Conservation (phyloP, 1,284 basidiomycete genomes). For the Boletus semigastroideus region DNA sequence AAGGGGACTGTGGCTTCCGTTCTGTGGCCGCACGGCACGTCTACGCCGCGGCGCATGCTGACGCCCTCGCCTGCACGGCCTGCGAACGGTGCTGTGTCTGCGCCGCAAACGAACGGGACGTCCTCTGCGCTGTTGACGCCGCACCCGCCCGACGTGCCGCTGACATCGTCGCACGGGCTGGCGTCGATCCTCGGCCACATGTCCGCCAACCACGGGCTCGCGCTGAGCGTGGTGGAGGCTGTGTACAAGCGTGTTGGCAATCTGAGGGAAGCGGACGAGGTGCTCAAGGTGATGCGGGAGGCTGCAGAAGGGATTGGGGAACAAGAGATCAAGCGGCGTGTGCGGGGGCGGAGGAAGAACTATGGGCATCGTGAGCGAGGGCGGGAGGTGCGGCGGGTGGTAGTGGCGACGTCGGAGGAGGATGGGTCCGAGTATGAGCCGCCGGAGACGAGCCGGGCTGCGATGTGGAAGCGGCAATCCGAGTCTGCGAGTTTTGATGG, state of each 20-base stretch:
- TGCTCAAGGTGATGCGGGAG: slow-evolving; percentile 28
- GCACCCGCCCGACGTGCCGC: slow-evolving; percentile 15
- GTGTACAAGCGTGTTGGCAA: slow-evolving; percentile 24
- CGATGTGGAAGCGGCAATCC: slow-evolving; percentile 26
- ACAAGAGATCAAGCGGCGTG: slow-evolving; percentile 10
- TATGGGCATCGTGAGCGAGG: neutral
- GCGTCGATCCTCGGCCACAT: slow-evolving; percentile 22
- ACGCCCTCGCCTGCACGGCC: slow-evolving; percentile 8
- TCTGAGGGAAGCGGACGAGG: slow-evolving; percentile 27
- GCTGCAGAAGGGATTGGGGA: slow-evolving; percentile 25
- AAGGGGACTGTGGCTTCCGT: neutral
- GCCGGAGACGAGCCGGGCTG: slow-evolving; percentile 30
- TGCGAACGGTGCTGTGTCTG: neutral
- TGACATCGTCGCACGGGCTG: slow-evolving; percentile 23
- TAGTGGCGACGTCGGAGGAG: slow-evolving; percentile 19
- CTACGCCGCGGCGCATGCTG: slow-evolving; percentile 1
- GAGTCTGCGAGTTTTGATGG: neutral
- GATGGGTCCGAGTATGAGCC: slow-evolving; percentile 29
- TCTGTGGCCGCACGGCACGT: neutral
- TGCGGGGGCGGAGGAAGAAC: neutral
- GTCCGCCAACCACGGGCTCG: slow-evolving; percentile 27
- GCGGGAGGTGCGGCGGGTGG: no score
- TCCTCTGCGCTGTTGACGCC: neutral
- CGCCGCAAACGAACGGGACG: neutral
- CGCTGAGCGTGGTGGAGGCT: slow-evolving; percentile 19